These are phyloP conservation scores for Aspergillus sp. DNA, from an alignment of 2,329 filamentous ascomycete species.

Conservation along the genomic window DNA sequence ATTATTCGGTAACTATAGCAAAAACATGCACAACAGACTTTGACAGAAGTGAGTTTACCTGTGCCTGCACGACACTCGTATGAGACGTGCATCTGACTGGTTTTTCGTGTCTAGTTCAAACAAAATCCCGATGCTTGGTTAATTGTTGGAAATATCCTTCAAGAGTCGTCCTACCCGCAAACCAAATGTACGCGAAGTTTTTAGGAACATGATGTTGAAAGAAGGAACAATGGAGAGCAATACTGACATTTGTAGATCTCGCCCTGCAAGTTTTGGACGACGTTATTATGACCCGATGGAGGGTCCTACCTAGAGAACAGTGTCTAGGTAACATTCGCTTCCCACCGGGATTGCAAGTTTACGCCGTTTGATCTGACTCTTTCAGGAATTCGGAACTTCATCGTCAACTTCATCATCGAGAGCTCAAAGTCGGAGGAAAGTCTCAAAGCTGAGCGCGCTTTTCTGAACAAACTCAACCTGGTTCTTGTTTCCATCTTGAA, in stretches of 20 bases:
- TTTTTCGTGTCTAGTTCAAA: conserved; percentile 64
- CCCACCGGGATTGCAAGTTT: background rate
- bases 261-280: conserved; percentile 94
- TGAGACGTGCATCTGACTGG: conserved; percentile 7
- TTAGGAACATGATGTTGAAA: background rate
- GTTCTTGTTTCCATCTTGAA: conserved; percentile 96
- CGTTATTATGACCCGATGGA: conserved; percentile 99
- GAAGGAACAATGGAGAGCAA: background rate
- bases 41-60: conserved; percentile 68
- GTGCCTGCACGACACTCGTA: background rate
- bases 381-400: conserved; percentile 93
- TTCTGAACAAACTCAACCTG: conserved; percentile 96
- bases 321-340: conserved; percentile 62
- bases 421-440: conserved; percentile 84
- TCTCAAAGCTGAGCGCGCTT: conserved; percentile 71
- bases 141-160: conserved; percentile 91
- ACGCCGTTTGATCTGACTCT: conserved; percentile 12
- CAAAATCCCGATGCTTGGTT: conserved; percentile 98
- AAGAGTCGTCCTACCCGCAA: conserved; percentile 85
- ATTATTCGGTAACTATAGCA: conserved; percentile 50
- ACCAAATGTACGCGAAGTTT: conserved; percentile 70
- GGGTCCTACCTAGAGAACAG: conserved; percentile 90
- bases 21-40: conserved; percentile 86
- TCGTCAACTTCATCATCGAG: conserved; percentile 96
- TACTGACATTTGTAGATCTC: conserved; percentile 56